phyloP scores from a whole-genome alignment of 371 early-diverging fungal species.

The Phascolomyces articulosus region DNA sequence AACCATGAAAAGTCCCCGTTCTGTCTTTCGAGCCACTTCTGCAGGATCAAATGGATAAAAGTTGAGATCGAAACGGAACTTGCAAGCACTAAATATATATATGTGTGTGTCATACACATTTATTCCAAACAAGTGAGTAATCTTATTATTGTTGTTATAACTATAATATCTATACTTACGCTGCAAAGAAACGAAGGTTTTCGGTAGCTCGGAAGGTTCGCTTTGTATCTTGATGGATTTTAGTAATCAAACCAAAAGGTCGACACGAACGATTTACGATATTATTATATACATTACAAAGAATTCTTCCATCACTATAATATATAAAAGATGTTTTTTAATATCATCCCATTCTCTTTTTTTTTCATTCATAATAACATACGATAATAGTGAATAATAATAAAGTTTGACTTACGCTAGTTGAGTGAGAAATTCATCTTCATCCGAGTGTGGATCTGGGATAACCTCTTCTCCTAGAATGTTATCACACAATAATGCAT shows the following conservation, averaged over 20 bases:
- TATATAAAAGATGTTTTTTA: neutral
- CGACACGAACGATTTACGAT: constrained; percentile 59
- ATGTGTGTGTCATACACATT: too few species aligned
- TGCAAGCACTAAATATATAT: constrained; percentile 51
- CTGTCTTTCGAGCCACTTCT: constrained; percentile 60
- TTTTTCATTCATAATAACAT: neutral
- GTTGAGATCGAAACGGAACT: constrained; percentile 60
- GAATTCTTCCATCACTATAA: constrained; percentile 56
- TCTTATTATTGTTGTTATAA: too few species aligned
- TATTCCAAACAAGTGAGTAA: too few species aligned
- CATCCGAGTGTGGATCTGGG: constrained; percentile 47
- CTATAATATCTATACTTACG: too few species aligned
- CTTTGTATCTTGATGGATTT: constrained; percentile 60
- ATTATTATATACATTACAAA: constrained; percentile 61
- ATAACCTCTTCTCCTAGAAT: constrained; percentile 13
- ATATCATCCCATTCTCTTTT: neutral
- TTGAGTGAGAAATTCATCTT: constrained; percentile 44
- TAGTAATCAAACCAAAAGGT: constrained; percentile 65
- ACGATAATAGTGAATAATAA: neutral
- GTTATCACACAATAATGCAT: constrained; percentile 43
- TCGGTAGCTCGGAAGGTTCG: constrained; percentile 68
- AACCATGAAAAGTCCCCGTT: constrained; percentile 41
- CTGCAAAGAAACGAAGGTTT: constrained; percentile 64
- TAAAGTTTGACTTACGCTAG: constrained; percentile 36
- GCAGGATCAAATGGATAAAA: constrained; percentile 56